These are phyloP conservation scores for Balamuthia mandrillaris DNA, from an alignment of 208 protist species.

Conservation along the genomic window DNA sequence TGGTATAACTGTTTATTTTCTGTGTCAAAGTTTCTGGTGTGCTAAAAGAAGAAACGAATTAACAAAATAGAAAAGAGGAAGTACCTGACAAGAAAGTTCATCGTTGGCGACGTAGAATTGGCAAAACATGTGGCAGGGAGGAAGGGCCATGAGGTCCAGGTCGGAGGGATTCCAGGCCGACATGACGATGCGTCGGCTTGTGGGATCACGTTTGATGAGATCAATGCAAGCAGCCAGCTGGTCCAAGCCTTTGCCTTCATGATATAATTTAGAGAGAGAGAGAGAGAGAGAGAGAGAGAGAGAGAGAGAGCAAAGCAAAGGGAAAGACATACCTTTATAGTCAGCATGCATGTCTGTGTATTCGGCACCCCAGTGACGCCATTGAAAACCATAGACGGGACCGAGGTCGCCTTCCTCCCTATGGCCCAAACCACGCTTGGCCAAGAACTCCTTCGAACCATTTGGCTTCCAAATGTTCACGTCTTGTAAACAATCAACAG, in stretches of 20 bases:
- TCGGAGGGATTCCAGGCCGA: constrained; percentile 94
- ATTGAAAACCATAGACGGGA: constrained; percentile 98
- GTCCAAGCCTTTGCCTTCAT: constrained; percentile 81
- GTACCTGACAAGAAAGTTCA: constrained; percentile 91
- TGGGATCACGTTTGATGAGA: constrained; percentile 87
- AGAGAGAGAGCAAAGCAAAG: no score
- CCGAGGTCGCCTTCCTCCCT: constrained; percentile 93
- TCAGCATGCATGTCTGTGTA: constrained; percentile 81
- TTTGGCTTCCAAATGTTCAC: constrained; percentile 98
- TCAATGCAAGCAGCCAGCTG: constrained; percentile 90
- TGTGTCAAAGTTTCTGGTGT: background rate
- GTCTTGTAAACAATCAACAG: background rate
- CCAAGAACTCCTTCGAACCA: constrained; percentile 90
- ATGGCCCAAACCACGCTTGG: constrained; percentile 83
- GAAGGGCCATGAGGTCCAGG: constrained; percentile 88
- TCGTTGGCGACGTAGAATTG: constrained; percentile 93
- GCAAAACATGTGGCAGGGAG: constrained; percentile 95
- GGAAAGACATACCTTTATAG: constrained; percentile 43
- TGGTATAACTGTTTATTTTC: constrained; percentile 70
- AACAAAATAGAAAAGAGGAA: constrained; percentile 73
- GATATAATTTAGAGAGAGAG: background rate
- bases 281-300: background rate
- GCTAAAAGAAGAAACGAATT: background rate
- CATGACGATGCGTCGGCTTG: constrained; percentile 91
- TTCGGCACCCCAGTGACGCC: constrained; percentile 95